Base-by-base conservation (phyloP, 768 basidiomycete species). In the Galerina marginata region DNA sequence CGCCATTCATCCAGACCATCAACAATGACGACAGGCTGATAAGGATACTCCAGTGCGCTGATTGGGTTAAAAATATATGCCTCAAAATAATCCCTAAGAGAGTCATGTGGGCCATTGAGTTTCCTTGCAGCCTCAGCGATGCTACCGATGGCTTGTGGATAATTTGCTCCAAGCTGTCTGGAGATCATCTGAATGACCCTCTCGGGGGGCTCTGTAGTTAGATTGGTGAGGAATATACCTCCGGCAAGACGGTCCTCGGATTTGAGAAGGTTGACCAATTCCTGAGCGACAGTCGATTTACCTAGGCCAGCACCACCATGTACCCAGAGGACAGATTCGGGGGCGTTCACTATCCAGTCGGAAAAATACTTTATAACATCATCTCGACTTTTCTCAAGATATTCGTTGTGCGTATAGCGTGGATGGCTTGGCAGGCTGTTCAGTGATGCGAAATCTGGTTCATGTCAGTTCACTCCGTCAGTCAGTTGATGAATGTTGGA, bases 241-340 rank as follows among this genome's bases (percentile, higher is more conserved):
- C 45, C 54, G 2, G 54, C 54, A 6, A 56, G 54, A 1, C 45
- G 54, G 45, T 56, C 37, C 5, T 56, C 54, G 1, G 29, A 25
- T 56, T 56, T 29, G 11, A 56, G 45, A 38, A 56, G 44, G 11
- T 47, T 10, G 45, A 56, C 45, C 7, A 56, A 14, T 25, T 56
- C 43, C 36, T 47, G 54, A n/a, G 54, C 44, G 0, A 56, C 54
- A 7, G 54, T 56, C 7, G 54, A 56, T 56, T 56, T 56, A 4
- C 54, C 54, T 1, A 56, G 33, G n/a, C 54, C 54, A 56, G 54
- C 45, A 0, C 44, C n/a, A 25, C 54, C 54, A 23, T 56, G 29
- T 23, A 53, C 42, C 51, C 51, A 53, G 20, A 53, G 51, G 51
- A 53, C 39, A 16, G 38, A 29, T 40, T 53, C 51, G 12, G 10